Evolutionary conservation across 495 filamentous ascomycete species (phyloP).

Genomic region (Hypomontagnella monticulosa): DNA sequence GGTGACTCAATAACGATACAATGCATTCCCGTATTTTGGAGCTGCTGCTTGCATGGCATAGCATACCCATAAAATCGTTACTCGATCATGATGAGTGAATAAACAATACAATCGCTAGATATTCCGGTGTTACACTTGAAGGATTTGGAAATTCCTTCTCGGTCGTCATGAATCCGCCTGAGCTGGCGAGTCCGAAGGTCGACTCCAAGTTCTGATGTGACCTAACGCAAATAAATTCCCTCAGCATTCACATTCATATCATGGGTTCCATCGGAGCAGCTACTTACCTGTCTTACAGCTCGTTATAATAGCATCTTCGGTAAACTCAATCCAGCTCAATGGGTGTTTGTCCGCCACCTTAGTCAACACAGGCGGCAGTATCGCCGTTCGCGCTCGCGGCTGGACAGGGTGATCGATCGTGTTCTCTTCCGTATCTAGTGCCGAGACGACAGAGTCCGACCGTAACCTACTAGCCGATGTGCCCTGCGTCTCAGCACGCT

Average conservation of each 20-base stretch:
- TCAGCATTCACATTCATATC: conserved; percentile 23
- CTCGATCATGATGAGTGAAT: neutral
- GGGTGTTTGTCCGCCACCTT: conserved; percentile 89
- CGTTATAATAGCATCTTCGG: conserved; percentile 90
- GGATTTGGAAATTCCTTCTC: neutral
- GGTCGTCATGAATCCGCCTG: conserved; percentile 22
- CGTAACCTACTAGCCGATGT: conserved; percentile 66
- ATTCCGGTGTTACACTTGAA: neutral
- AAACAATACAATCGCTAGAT: conserved; percentile 14
- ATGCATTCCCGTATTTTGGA: too few relatives aligned
- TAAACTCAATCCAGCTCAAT: conserved; percentile 88
- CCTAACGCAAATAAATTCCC: conserved; percentile 58
- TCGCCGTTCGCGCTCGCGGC: conserved; percentile 78
- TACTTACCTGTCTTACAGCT: conserved; percentile 82
- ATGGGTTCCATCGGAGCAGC: conserved; percentile 10
- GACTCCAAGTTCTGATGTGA: conserved; percentile 87
- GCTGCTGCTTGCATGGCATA: too few relatives aligned
- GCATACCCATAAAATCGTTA: conserved; percentile 5
- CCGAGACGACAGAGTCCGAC: conserved; percentile 70
- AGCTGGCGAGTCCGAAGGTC: conserved; percentile 62
- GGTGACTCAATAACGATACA: too few relatives aligned
- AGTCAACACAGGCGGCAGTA: conserved; percentile 93
- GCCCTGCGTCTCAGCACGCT: conserved; percentile 60
- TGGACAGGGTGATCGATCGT: conserved; percentile 80
- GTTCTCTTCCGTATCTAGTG: conserved; percentile 57